Percentiles rank a stretch among this genome's conserved stretches.
Evolutionary conservation across 2,329 filamentous ascomycete genomes (phyloP).

Genomic region (Ophiocordyceps robertsii): DNA sequence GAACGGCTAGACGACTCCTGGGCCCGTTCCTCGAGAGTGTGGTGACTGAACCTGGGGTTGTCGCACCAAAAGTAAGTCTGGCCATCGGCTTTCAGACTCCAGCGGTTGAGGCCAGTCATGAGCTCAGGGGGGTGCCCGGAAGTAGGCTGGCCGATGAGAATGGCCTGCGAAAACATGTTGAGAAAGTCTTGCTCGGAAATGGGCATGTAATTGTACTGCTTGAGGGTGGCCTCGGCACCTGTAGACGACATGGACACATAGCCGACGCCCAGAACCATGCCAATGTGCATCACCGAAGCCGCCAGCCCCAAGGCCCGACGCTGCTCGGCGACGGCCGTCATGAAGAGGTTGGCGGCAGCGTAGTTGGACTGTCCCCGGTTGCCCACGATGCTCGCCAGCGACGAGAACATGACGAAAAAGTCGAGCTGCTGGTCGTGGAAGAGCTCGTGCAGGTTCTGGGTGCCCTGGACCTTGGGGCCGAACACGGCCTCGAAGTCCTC

Average conservation of each 20-base stretch:
- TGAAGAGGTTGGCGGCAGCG: slow-evolving; percentile 28
- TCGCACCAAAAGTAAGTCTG: neutral
- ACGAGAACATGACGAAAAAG: slow-evolving; percentile 24
- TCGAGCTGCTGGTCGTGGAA: slow-evolving; percentile 17
- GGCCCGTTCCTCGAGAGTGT: neutral
- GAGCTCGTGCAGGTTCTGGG: slow-evolving; percentile 14
- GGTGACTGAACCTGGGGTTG: slow-evolving; percentile 1
- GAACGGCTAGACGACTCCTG: neutral
- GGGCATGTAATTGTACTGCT: slow-evolving; percentile 6
- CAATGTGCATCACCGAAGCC: slow-evolving; percentile 24
- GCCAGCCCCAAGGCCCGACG: slow-evolving; percentile 22
- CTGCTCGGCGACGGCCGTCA: slow-evolving; percentile 21
- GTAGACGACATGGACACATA: slow-evolving; percentile 1
- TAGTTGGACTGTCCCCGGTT: slow-evolving; percentile 29
- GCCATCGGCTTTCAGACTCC: neutral
- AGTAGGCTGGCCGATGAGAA: slow-evolving; percentile 17
- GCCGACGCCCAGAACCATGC: slow-evolving; percentile 23
- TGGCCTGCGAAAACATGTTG: slow-evolving; percentile 26
- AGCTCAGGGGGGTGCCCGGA: slow-evolving; percentile 8
- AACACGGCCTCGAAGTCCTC: slow-evolving; percentile 12
- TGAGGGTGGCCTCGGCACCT: neutral
- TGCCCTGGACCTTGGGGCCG: slow-evolving; percentile 21
- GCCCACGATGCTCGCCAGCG: slow-evolving; percentile 13
- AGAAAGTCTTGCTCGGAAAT: slow-evolving; percentile 19
- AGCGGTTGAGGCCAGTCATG: slow-evolving; percentile 9